Percentiles rank a stretch among this genome's conserved stretches.
These are phyloP conservation scores for Starmerella apis DNA, from an alignment of 805 yeast species.

Conservation along the genomic window DNA sequence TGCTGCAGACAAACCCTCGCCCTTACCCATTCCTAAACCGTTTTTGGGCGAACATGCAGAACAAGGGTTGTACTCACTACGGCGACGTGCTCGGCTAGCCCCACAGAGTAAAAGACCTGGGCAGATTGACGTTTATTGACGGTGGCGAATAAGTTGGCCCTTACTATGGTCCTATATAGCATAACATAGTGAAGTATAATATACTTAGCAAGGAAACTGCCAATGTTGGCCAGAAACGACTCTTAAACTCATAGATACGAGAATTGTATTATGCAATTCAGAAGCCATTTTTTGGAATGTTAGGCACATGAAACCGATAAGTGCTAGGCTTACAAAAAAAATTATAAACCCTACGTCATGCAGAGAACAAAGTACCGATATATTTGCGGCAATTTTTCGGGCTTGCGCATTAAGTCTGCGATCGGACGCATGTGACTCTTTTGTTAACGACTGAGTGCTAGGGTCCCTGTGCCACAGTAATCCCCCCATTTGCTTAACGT, in stretches of 20 bases:
- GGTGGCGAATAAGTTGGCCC: no score
- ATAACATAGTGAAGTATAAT: no score
- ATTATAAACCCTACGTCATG: background rate
- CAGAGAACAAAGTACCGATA: background rate
- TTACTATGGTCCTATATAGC: no score
- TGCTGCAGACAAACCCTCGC: slow-evolving; percentile 1
- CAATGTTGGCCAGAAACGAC: background rate
- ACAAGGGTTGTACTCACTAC: background rate
- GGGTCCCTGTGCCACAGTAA: no score
- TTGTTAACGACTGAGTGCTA: no score
- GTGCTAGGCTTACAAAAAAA: background rate
- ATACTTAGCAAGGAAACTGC: background rate
- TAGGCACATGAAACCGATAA: background rate
- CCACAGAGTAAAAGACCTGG: background rate
- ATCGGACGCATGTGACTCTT: background rate
- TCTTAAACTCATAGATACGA: no score
- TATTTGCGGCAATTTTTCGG: slow-evolving; percentile 2
- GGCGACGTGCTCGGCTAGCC: background rate
- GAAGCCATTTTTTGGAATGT: background rate
- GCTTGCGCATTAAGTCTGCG: background rate
- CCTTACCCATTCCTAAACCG: background rate
- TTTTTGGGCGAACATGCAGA: background rate
- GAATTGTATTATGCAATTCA: background rate
- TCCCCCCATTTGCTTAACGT: no score
- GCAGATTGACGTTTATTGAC: background rate